Evolutionary conservation across 169 alveolate species (phyloP), one percentile per base, ranked within the genome.

Genomic region (Eimeria zaria): DNA sequence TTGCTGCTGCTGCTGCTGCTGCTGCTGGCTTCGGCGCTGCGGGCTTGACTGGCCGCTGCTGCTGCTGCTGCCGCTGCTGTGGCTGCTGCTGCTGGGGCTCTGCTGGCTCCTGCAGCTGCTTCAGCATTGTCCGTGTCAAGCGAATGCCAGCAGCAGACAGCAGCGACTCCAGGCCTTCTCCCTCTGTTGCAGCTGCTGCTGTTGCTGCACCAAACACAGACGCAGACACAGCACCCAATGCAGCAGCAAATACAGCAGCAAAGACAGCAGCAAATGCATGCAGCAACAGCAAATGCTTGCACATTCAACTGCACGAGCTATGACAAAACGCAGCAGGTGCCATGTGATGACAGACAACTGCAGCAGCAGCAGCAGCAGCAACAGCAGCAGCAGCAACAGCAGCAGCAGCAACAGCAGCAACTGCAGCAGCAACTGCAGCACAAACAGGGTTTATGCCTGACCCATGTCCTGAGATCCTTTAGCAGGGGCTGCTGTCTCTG

Each of bases 201-300:
- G 55, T 3, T 33, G 69, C 58, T 12, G 60, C 67, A n/a, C n/a
- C n/a, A n/a, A n/a, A n/a, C n/a, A n/a, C n/a, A n/a, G n/a, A n/a
- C n/a, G n/a, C n/a, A n/a, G n/a, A n/a, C n/a, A n/a, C n/a, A n/a
- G n/a, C n/a, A n/a, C n/a, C n/a, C n/a, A n/a, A 73, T 78, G 81
- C 81, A 39, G 78, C 94, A 87, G 83, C 78, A 60, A 41, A 39
- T 33, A 83, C 94, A 87, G 94, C 95, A 90, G 94, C 95, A 87
- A 64, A 18, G 18, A 80, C 95, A 95, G 95, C 97, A 95, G 89
- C 87, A 88, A 41, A 60, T 24, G 90, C 95, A 94, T 9, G n/a
- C 2, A 8, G 55, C 91, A 81, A 48, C 80, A 51, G 46, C 55
- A 33, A 73, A 41, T 6, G 27, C 18, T 18, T n/a, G n/a, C n/a